Percentiles rank a stretch among this genome's conserved stretches.
These are phyloP conservation scores for Pichia sporocuriosa DNA, from an alignment of 805 yeast genomes.

Conservation along the genomic window DNA sequence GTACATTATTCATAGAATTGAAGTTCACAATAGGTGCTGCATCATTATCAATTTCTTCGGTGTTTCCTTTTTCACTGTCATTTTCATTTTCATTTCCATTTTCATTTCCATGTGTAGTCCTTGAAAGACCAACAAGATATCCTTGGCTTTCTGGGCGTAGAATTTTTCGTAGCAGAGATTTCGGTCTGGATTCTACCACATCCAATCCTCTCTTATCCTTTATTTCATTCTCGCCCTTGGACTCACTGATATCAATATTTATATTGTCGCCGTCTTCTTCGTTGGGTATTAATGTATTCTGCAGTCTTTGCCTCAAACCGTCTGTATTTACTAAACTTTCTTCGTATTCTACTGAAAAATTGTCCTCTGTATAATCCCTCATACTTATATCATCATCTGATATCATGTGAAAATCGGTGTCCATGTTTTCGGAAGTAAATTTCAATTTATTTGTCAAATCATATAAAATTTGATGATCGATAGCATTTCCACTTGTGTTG, in stretches of 20 bases:
- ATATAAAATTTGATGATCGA: background rate
- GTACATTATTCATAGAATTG: too few species aligned
- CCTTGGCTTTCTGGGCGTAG: slow-evolving; percentile 14
- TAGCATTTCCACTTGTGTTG: background rate
- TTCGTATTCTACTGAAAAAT: too few species aligned
- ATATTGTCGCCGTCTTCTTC: too few species aligned
- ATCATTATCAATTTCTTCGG: background rate
- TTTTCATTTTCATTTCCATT: background rate
- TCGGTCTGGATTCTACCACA: background rate
- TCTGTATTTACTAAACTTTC: too few species aligned
- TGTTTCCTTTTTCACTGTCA: background rate
- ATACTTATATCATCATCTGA: slow-evolving; percentile 16
- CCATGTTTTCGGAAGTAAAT: background rate
- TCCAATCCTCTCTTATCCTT: background rate
- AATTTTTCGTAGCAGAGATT: slow-evolving; percentile 7
- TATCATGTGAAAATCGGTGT: background rate
- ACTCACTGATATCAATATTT: too few species aligned
- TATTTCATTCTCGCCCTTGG: background rate
- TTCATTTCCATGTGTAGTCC: too few species aligned
- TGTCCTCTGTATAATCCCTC: slow-evolving; percentile 9
- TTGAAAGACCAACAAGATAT: slow-evolving; percentile 4
- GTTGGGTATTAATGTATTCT: too few species aligned
- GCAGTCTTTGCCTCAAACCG: too few species aligned
- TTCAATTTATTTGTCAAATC: slow-evolving; percentile 1
- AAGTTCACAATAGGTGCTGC: too few species aligned